These are phyloP conservation scores for Nicotiana paniculata DNA, from an alignment of 257 asterid species.

Conservation along the genomic window DNA sequence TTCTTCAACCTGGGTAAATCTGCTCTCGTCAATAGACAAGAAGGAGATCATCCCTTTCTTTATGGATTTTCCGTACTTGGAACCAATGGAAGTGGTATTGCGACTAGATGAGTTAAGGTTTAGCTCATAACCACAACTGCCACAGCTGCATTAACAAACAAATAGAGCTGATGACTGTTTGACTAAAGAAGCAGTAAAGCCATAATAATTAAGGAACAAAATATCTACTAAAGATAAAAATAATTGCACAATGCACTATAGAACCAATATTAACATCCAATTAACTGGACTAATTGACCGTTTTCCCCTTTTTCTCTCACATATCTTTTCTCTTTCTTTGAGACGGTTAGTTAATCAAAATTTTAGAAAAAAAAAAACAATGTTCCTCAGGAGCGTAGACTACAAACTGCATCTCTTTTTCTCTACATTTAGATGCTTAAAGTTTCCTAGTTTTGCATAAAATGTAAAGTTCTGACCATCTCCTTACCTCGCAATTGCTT, in stretches of 20 bases:
- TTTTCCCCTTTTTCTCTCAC: background rate
- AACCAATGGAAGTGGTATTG: slow-evolving; percentile 67
- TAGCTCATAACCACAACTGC: slow-evolving; percentile 72
- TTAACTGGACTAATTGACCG: background rate
- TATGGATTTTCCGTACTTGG: slow-evolving; percentile 68
- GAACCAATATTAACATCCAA: background rate
- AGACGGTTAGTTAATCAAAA: background rate
- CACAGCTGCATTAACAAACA: slow-evolving; percentile 56
- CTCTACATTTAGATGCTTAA: background rate
- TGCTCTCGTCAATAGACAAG: slow-evolving; percentile 63
- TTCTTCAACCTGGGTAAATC: slow-evolving; percentile 61
- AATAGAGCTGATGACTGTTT: background rate
- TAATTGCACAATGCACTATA: background rate
- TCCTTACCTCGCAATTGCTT: background rate
- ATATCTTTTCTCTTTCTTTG: background rate
- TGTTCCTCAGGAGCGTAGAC: background rate
- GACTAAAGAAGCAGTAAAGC: background rate
- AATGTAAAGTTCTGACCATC: background rate
- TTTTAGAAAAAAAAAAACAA: background rate
- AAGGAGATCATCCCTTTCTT: slow-evolving; percentile 78
- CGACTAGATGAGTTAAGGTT: slow-evolving; percentile 79
- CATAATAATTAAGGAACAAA: background rate
- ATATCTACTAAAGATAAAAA: background rate
- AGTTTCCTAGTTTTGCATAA: background rate
- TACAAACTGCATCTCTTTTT: background rate